Conservation (phyloP, 306 rosid genomes). For the Lathyrus sativus region DNA sequence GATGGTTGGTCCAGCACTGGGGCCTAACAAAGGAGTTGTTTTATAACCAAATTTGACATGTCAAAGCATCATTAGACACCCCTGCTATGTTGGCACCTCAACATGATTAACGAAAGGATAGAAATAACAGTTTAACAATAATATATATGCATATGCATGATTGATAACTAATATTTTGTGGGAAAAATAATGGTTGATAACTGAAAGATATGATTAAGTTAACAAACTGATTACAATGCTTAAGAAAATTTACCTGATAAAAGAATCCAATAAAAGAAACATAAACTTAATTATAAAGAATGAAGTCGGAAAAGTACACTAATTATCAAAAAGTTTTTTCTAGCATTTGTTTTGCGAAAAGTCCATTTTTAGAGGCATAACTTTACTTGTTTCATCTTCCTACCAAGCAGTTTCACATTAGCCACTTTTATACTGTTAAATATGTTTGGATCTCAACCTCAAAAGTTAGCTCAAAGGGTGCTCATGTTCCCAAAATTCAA, state of each 20-base stretch:
- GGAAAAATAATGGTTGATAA: constrained; percentile 10
- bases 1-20: neutral
- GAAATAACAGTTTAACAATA: constrained; percentile 25
- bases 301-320: neutral
- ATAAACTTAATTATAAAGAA: neutral
- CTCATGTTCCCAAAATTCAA: neutral
- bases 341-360: neutral
- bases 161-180: neutral
- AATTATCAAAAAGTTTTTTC: neutral
- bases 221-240: constrained; percentile 12
- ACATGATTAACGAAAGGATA: constrained; percentile 8
- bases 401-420: neutral
- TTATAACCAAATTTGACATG: neutral
- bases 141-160: constrained; percentile 6
- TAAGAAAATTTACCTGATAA: constrained; percentile 7
- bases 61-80: neutral
- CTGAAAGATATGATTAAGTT: constrained; percentile 19
- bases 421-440: neutral
- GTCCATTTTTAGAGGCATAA: neutral
- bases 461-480: no score
- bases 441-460: no score
- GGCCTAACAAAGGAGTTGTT: constrained; percentile 12
- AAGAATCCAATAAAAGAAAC: constrained; percentile 22
- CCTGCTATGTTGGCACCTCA: neutral
- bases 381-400: neutral